Base-by-base conservation (phyloP, 179 eudicot genomes). In the Silene noctiflora region DNA sequence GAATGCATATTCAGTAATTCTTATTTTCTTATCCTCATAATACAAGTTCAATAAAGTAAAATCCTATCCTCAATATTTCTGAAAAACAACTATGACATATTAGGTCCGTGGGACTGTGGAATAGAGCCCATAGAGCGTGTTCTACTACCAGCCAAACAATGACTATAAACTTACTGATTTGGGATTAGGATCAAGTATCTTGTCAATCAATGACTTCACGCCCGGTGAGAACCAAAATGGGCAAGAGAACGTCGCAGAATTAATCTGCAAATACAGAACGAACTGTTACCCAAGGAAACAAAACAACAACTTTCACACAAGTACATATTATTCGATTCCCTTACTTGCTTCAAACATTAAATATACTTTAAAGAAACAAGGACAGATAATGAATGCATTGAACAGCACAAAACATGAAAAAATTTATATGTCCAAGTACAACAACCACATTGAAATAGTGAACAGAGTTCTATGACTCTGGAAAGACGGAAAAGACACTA, bases 171-270 rank as follows among this genome's bases (percentile, higher is more conserved):
- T 89, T 79, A 91, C 97, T 61, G 91, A 85, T 76, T 82, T 84
- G 63, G 97, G 97, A 79, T 89, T 91, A 42, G 94, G 94, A 81
- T 91, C 92, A 33, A 91, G 94, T 86, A 89, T 84, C 80, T 76
- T 89, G 46, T 84, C 88, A 76, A 91, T 82, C 87, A 91, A 78
- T 24, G 90, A 83, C 68, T 80, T 88, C 63, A 84, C 91, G 78
- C 78, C 88, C 61, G 87, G 78, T 58, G 97, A 90, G 77, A 91
- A 88, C 92, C 94, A 89, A 71, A 67, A 82, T 39, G 97, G 94
- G 79, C 89, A 89, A 22, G 90, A 75, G 79, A 87, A 91, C 21
- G 83, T 75, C 39, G 89, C 97, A 78, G 87, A 81, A 76, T 83
- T 88, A 24, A 91, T 85, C 97, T 89, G 83, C 77, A 81, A 8